phyloP scores from a whole-genome alignment of 1,284 basidiomycete genomes.

The Pholiota adiposa region DNA sequence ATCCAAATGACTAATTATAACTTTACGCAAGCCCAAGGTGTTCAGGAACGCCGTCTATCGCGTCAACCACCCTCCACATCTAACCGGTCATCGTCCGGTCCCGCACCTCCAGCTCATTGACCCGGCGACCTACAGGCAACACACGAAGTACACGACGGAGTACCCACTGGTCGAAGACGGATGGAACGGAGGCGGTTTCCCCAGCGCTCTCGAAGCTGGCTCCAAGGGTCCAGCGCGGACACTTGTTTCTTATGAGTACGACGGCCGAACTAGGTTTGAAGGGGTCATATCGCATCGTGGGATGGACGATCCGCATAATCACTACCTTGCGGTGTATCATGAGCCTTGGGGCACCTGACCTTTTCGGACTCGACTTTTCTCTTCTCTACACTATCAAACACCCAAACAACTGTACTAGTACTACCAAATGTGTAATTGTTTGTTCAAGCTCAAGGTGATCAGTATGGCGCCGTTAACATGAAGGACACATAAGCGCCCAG shows the following conservation, averaged over 20 bases:
- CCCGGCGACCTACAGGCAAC: background rate
- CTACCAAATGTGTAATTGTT: too few species aligned
- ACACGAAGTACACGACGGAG: background rate
- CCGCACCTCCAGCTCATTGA: background rate
- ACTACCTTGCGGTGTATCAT: background rate
- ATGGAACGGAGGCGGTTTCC: background rate
- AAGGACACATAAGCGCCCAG: too few species aligned
- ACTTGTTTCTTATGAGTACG: background rate
- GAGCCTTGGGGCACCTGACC: too few species aligned
- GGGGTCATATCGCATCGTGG: background rate
- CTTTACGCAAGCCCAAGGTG: background rate
- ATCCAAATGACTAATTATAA: background rate
- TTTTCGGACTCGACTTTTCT: too few species aligned
- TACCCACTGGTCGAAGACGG: background rate
- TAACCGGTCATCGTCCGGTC: background rate
- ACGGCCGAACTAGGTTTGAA: background rate
- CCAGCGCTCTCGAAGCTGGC: background rate
- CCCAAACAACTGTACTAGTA: too few species aligned
- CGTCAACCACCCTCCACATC: background rate
- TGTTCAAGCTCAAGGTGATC: too few species aligned
- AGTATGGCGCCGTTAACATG: too few species aligned
- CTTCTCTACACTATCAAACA: too few species aligned
- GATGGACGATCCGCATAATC: background rate
- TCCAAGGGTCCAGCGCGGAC: background rate
- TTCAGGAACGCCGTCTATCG: background rate